These are phyloP conservation scores for Tolypocladium ovalisporum DNA, from an alignment of 2,329 filamentous ascomycete species.

Conservation along the genomic window DNA sequence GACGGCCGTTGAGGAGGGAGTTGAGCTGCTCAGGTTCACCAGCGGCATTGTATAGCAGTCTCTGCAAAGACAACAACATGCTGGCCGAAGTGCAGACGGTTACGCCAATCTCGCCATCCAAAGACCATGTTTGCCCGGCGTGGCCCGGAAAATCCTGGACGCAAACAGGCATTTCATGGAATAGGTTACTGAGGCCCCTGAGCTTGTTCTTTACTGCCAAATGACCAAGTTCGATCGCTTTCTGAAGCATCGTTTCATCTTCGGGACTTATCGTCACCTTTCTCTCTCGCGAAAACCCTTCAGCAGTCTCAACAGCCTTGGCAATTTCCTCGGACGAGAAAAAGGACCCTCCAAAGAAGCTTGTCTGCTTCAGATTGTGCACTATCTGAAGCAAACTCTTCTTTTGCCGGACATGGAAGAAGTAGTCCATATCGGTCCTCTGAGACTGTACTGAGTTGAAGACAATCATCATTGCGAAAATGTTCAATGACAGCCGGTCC, in stretches of 20 bases:
- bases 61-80: slow-evolving; percentile 41
- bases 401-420: slow-evolving; percentile 69
- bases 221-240: slow-evolving; percentile 57
- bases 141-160: slow-evolving; percentile 55
- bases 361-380: slow-evolving; percentile 69
- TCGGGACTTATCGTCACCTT: slow-evolving; percentile 44
- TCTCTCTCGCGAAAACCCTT: slow-evolving; percentile 54
- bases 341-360: slow-evolving; percentile 76
- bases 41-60: slow-evolving; percentile 34
- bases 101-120: slow-evolving; percentile 43
- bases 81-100: slow-evolving; percentile 36
- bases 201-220: slow-evolving; percentile 46
- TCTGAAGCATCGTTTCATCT: slow-evolving; percentile 49
- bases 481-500: slow-evolving; percentile 71
- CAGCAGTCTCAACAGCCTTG: slow-evolving; percentile 53
- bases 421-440: slow-evolving; percentile 71
- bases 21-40: slow-evolving; percentile 32
- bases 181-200: slow-evolving; percentile 55
- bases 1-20: slow-evolving; percentile 34
- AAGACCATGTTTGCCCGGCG: slow-evolving; percentile 54
- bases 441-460: slow-evolving; percentile 86
- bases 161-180: slow-evolving; percentile 70
- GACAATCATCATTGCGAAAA: slow-evolving; percentile 75
- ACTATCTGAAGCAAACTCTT: slow-evolving; percentile 59
- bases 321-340: slow-evolving; percentile 53